Percentiles rank a stretch among this genome's conserved stretches.
Conservation (phyloP, 2,329 filamentous ascomycete genomes). For the Neonectria sp. region DNA sequence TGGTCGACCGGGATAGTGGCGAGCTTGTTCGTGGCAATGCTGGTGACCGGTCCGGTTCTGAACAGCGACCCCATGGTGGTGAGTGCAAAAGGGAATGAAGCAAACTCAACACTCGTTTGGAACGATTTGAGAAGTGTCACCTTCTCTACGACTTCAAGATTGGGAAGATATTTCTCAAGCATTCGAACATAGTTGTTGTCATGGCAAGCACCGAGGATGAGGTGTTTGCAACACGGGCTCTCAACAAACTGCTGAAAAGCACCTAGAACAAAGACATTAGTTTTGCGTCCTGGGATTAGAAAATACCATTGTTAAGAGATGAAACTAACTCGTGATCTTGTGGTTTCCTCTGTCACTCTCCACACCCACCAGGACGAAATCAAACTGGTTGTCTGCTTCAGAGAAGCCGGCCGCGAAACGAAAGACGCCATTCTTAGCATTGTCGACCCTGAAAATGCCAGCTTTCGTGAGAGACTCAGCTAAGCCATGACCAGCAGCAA, state of each 20-base stretch:
- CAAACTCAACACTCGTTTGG: not conserved
- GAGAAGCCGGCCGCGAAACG: constrained; percentile 8
- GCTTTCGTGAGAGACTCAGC: not conserved
- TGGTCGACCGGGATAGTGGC: not conserved
- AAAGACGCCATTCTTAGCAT: not conserved
- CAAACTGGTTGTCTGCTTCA: not conserved
- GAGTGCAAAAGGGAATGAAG: not conserved
- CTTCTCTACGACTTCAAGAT: not conserved
- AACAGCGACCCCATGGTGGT: not conserved
- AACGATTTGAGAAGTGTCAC: constrained; percentile 13
- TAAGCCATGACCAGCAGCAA: constrained; percentile 6
- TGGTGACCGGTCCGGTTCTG: not conserved
- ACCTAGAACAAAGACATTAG: not conserved
- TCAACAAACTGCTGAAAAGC: constrained; percentile 2
- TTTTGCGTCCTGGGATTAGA: not conserved
- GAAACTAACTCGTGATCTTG: not conserved
- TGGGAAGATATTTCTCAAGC: not conserved
- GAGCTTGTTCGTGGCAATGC: not conserved
- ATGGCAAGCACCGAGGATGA: constrained; percentile 9
- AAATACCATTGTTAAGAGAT: not conserved
- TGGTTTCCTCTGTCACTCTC: constrained; percentile 5
- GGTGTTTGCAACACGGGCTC: constrained; percentile 4
- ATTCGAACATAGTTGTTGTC: constrained; percentile 7
- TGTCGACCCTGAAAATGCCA: not conserved
- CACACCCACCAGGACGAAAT: constrained; percentile 12